Percentiles rank a stretch among this genome's conserved stretches.
Evolutionary conservation across 805 yeast genomes (phyloP).

Genomic region (Yarrowia alimentaria): DNA sequence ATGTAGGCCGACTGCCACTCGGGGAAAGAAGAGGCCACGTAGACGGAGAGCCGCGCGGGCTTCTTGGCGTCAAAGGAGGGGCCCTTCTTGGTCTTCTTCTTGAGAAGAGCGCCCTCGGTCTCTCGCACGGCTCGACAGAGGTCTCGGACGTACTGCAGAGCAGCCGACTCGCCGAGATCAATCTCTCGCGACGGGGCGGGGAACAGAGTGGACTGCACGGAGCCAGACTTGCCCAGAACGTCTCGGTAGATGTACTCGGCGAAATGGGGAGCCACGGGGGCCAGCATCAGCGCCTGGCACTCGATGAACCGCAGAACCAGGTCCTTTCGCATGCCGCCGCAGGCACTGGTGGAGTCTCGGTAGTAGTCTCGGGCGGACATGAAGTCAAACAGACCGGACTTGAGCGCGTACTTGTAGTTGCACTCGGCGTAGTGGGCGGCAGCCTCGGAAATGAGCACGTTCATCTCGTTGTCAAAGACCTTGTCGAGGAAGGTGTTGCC

Average conservation of each 20-base stretch:
- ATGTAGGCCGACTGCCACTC: slow-evolving; percentile 86
- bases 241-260: slow-evolving; percentile 88
- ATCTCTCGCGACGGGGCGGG: slow-evolving; percentile 73
- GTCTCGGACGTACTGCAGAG: slow-evolving; percentile 75
- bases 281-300: slow-evolving; percentile 74
- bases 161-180: slow-evolving; percentile 58
- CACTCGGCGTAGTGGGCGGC: slow-evolving; percentile 68
- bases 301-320: slow-evolving; percentile 80
- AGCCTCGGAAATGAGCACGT: slow-evolving; percentile 70
- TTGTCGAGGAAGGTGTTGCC: slow-evolving; percentile 70
- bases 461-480: slow-evolving; percentile 94
- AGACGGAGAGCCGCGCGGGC: slow-evolving; percentile 72
- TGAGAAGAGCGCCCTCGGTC: slow-evolving; percentile 79
- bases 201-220: slow-evolving; percentile 75
- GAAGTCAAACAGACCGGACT: slow-evolving; percentile 87
- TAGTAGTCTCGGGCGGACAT: slow-evolving; percentile 95
- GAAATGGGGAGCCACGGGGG: slow-evolving; percentile 96
- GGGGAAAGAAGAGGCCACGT: slow-evolving; percentile 78
- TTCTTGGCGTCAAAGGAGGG: slow-evolving; percentile 69
- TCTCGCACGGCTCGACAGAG: slow-evolving; percentile 86
- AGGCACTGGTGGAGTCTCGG: slow-evolving; percentile 66
- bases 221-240: slow-evolving; percentile 59
- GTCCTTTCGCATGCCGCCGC: slow-evolving; percentile 70
- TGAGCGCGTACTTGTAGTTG: slow-evolving; percentile 83
- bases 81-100: slow-evolving; percentile 53